Evolutionary conservation across 2,329 filamentous ascomycete species (phyloP).

Genomic region (Beauveria asiatica): DNA sequence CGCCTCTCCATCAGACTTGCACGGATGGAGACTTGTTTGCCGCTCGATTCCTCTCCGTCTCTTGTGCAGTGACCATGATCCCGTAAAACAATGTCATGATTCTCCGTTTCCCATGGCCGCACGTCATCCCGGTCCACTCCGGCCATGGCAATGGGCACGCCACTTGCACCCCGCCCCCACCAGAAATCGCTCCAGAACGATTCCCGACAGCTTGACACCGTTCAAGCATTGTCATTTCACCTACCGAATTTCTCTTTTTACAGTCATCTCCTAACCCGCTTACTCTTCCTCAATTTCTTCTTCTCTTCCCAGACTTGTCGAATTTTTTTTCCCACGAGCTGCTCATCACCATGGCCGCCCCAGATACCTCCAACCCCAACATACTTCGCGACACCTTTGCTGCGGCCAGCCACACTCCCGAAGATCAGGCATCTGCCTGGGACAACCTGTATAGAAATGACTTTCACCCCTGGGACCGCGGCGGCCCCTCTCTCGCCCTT

Average conservation of each 20-base stretch:
- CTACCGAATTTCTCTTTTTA: background rate
- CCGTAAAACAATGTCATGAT: background rate
- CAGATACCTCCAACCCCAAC: slow-evolving; percentile 12
- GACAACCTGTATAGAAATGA: slow-evolving; percentile 37
- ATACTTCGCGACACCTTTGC: slow-evolving; percentile 29
- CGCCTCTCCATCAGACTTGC: background rate
- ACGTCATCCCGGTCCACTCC: slow-evolving; percentile 10
- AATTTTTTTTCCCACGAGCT: too few species aligned
- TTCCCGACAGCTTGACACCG: background rate
- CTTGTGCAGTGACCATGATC: background rate
- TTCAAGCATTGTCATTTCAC: too few species aligned
- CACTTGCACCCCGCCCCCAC: slow-evolving; percentile 7
- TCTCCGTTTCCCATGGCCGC: background rate
- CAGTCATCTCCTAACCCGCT: background rate
- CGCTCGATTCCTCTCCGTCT: too few species aligned
- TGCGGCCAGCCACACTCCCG: slow-evolving; percentile 22
- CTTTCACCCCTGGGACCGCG: slow-evolving; percentile 48
- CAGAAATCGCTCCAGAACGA: background rate
- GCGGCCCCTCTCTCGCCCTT: slow-evolving; percentile 44
- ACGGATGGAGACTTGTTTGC: background rate
- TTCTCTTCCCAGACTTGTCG: background rate
- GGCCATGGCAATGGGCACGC: background rate
- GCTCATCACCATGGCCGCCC: slow-evolving; percentile 10
- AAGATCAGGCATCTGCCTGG: slow-evolving; percentile 34
- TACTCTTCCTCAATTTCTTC: background rate